Evolutionary conservation across 306 rosid genomes (phyloP), one percentile per base, ranked within the genome.

Genomic region (Rosa lucieae): DNA sequence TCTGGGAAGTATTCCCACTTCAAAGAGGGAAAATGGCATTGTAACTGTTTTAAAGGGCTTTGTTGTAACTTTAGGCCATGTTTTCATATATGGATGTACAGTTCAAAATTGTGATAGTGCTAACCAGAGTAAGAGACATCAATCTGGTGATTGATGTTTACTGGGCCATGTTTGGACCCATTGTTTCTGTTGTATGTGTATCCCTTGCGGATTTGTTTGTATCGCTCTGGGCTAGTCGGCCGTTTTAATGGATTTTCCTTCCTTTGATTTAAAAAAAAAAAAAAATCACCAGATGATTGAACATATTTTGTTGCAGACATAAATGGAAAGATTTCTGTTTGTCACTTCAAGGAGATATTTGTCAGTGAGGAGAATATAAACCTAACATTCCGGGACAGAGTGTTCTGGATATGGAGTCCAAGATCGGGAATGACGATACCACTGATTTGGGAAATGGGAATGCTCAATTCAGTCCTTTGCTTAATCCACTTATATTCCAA

Each of bases 41-140:
- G 17, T 21, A 42, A 26, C 52, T 78, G 74, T 78, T 78, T 79
- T 11, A 37, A 48, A 73, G 65, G 43, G 52, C 84, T 48, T 62
- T 43, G 47, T 76, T 79, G 87, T 89, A 85, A 71, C 44, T 77
- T 55, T 12, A 80, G 77, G 74, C 78, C 56, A 69, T 52, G 77
- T 58, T 44, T 44, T 61, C 69, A 66, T 32, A 71, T 79, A 74
- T 61, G 67, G 77, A 37, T 88, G 94, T 90, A 88, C 84, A 87
- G 87, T 72, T 46, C 37, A 59, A 23, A 58, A 48, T 18, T 75
- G 52, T 10, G 67, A 78, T 59, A 76, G 43, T 71, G 48, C 80
- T 82, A 80, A 83, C 77, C 74, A 49, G 66, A 23, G 66, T 59
- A 21, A 21, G 66, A 21, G 17, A 11, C 66, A 26, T 59, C 35